Conservation (phyloP, 306 rosid genomes). For the Albizia julibrissin region DNA sequence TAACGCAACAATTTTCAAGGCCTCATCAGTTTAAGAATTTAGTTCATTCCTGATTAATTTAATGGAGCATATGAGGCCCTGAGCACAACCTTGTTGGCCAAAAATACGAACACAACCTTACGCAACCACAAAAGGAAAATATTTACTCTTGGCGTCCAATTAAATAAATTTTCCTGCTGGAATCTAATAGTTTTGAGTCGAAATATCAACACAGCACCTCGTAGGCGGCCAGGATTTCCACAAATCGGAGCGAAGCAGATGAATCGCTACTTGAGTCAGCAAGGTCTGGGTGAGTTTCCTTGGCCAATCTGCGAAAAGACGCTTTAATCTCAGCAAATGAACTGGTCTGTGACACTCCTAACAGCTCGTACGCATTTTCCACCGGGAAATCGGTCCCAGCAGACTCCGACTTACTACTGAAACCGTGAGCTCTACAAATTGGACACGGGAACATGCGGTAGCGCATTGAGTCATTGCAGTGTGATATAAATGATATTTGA, state of each 20-base stretch:
- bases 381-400: slow-evolving; percentile 47
- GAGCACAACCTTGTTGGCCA: background rate
- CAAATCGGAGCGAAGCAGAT: slow-evolving; percentile 67
- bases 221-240: slow-evolving; percentile 91
- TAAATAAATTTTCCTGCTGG: background rate
- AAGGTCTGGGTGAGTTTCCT: slow-evolving; percentile 95
- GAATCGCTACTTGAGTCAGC: slow-evolving; percentile 58
- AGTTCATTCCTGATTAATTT: background rate
- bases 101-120: background rate
- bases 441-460: slow-evolving; percentile 29
- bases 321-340: slow-evolving; percentile 82
- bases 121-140: background rate
- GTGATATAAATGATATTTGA: slow-evolving; percentile 14
- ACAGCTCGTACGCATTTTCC: slow-evolving; percentile 77
- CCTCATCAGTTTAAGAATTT: background rate
- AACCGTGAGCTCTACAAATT: slow-evolving; percentile 38
- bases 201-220: slow-evolving; percentile 50
- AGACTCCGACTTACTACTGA: slow-evolving; percentile 56
- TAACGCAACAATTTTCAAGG: slow-evolving; percentile 1
- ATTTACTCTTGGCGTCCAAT: background rate
- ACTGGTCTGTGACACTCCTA: slow-evolving; percentile 75
- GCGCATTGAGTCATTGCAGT: slow-evolving; percentile 24
- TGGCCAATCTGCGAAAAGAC: slow-evolving; percentile 89
- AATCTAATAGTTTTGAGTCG: slow-evolving; percentile 4
- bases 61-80: background rate